A percentile compares a stretch with the other conserved stretches of the same genome.
These are phyloP conservation scores for Ophiostoma populinum DNA, from an alignment of 2,329 filamentous ascomycete species.

Conservation along the genomic window DNA sequence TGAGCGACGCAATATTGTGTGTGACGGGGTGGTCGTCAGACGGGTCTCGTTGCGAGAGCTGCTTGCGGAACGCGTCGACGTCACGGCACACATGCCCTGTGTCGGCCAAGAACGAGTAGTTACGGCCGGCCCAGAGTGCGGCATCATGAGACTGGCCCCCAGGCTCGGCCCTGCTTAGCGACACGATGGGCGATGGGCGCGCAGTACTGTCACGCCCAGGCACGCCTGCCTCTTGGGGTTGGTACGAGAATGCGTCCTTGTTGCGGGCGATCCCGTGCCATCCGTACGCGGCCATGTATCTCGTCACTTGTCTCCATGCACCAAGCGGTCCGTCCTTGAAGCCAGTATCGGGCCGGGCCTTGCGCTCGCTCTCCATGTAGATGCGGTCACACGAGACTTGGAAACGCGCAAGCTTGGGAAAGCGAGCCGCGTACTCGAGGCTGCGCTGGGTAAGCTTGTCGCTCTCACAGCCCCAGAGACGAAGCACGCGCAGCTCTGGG, in stretches of 20 bases:
- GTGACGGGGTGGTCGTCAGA: not conserved
- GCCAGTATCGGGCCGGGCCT: not conserved
- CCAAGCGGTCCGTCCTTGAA: not conserved
- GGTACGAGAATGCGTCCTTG: not conserved
- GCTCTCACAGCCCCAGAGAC: constrained; percentile 15
- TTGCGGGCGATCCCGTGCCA: not conserved
- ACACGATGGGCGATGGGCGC: not conserved
- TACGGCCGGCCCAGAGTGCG: constrained; percentile 1
- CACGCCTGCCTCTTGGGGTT: too few species aligned
- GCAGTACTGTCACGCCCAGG: not conserved
- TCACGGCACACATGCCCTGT: not conserved
- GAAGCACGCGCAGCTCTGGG: constrained; percentile 27
- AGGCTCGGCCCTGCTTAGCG: constrained; percentile 2
- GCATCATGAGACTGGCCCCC: not conserved
- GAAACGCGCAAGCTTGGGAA: constrained; percentile 28
- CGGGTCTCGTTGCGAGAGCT: not conserved
- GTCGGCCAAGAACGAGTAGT: constrained; percentile 3
- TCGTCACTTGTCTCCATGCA: not conserved
- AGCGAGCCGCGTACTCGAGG: constrained; percentile 22
- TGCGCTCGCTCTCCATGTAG: not conserved
- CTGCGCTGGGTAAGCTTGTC: constrained; percentile 20
- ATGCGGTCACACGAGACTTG: constrained; percentile 20
- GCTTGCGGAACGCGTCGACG: not conserved
- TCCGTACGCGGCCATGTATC: not conserved
- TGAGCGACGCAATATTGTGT: constrained; percentile 2